Base-by-base conservation (phyloP, 352 stramenopile species). In the Pythium oligandrum region DNA sequence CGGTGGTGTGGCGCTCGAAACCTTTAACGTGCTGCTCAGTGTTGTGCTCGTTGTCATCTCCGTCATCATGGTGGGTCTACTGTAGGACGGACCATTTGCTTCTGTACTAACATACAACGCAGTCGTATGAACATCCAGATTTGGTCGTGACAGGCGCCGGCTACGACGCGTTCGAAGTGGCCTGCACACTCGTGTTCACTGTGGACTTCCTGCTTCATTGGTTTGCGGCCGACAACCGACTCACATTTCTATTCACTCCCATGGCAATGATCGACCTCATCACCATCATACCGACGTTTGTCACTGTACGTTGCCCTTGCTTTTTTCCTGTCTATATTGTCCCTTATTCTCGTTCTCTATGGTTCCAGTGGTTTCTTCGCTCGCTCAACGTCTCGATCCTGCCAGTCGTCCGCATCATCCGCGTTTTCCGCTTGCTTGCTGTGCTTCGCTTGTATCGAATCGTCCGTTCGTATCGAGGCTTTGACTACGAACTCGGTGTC, bases 361-460 rank as follows among this genome's bases (percentile, higher is more conserved):
- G 30, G 54, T n/a, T 48, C 11, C 1, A 12, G 38, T 42, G 38
- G 12, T 40, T 71, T 38, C 57, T 83, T 2, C 57, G 54, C 46
- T 69, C 64, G 2, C 42, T 78, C 12, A 51, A 74, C 42, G 44
- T 78, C 40, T 63, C 64, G 36, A 64, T 67, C 6, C 49, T 84
- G 2, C 74, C 75, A 7, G 45, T 87, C 26, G 52, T 87, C 6
- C 76, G 76, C 4, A 65, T 84, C 4, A 60, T 72, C 4, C 73
- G 76, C 36, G 66, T 87, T 45, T 84, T 87, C 43, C 73, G 76
- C 4, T 75, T 82, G 48, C 64, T 87, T 4, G 57, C 69, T 4
- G 71, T 87, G 8, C 52, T 84, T 30, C 68, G 76, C 3, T 65
- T 87, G n/a, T 83, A 84, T 44, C 72, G 72, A 31, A 65, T 87